Conservation (phyloP, 441 rosid genomes). For the Gossypium aridum region DNA sequence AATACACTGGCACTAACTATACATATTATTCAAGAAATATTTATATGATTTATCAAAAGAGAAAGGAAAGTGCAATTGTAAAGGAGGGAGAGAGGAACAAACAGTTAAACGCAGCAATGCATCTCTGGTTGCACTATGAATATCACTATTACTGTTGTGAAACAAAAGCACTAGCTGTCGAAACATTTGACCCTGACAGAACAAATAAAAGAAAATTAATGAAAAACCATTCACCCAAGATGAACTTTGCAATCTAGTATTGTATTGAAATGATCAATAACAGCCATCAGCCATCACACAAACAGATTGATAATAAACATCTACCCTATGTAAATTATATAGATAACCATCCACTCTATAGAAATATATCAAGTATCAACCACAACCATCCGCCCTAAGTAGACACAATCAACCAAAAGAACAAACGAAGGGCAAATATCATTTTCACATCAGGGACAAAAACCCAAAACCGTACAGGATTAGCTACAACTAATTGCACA, state of each 20-base stretch:
- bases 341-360: neutral
- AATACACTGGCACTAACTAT: neutral
- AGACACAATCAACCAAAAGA: neutral
- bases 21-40: neutral
- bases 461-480: neutral
- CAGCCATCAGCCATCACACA: neutral
- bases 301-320: neutral
- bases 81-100: constrained; percentile 23
- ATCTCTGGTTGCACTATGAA: constrained; percentile 72
- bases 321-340: neutral
- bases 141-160: constrained; percentile 45
- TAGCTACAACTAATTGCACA: neutral
- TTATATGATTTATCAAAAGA: neutral
- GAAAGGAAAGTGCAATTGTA: neutral
- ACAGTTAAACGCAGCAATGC: constrained; percentile 80
- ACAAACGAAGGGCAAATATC: neutral
- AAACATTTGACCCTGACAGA: constrained; percentile 57
- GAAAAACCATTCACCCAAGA: neutral
- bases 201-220: constrained; percentile 5
- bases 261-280: neutral
- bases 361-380: neutral
- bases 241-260: neutral
- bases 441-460: neutral
- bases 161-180: constrained; percentile 56
- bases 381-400: neutral